phyloP scores from a whole-genome alignment of 2,329 filamentous ascomycete species.

The Bipolaris cookei region DNA sequence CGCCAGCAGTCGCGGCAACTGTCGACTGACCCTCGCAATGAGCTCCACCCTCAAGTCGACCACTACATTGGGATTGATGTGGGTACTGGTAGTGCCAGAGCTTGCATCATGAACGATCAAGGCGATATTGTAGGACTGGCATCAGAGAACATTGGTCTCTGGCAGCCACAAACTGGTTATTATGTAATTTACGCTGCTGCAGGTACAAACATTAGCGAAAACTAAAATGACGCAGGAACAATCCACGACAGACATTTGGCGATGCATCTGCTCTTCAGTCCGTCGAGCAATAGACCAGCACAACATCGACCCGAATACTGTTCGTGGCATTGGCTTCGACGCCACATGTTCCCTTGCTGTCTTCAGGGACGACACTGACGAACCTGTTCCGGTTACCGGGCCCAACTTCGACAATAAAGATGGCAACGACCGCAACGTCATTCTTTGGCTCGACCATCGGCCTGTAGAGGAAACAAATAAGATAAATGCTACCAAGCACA shows the following conservation, averaged over 20 bases:
- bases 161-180: slow-evolving; percentile 62
- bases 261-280: slow-evolving; percentile 88
- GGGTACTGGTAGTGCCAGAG: slow-evolving; percentile 91
- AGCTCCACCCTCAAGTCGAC: slow-evolving; percentile 62
- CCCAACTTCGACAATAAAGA: slow-evolving; percentile 79
- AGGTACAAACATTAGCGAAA: background rate
- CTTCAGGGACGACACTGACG: slow-evolving; percentile 85
- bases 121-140: slow-evolving; percentile 78
- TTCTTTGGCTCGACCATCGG: slow-evolving; percentile 96
- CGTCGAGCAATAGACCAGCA: slow-evolving; percentile 82
- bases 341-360: slow-evolving; percentile 97
- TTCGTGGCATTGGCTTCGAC: slow-evolving; percentile 95
- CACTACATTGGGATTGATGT: slow-evolving; percentile 90
- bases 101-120: slow-evolving; percentile 90
- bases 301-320: slow-evolving; percentile 73
- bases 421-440: slow-evolving; percentile 88
- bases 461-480: slow-evolving; percentile 88
- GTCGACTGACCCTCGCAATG: slow-evolving; percentile 61
- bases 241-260: slow-evolving; percentile 97
- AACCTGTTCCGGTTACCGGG: slow-evolving; percentile 88
- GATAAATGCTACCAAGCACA: slow-evolving; percentile 92
- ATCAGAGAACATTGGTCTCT: slow-evolving; percentile 60
- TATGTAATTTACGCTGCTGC: slow-evolving; percentile 51
- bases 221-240: slow-evolving; percentile 70
- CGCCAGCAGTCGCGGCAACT: slow-evolving; percentile 53